These are phyloP conservation scores for Lophiotrema nucula DNA, from an alignment of 495 filamentous ascomycete species.

Conservation along the genomic window DNA sequence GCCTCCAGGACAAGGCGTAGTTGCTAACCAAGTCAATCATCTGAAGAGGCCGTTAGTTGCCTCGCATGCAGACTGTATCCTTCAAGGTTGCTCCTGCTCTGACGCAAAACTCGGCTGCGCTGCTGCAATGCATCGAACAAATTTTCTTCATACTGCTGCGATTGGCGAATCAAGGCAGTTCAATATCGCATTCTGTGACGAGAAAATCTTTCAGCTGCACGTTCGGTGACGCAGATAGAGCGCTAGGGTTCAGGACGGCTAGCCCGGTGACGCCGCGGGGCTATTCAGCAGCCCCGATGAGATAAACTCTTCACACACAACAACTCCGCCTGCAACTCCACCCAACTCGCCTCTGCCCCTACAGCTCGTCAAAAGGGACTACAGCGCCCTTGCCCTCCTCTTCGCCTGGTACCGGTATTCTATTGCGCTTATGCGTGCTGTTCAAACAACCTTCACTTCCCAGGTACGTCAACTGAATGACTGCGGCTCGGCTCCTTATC, in stretches of 20 bases:
- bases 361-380: conserved; percentile 8
- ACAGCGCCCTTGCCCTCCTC: neutral
- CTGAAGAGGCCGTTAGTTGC: too few species aligned
- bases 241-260: too few species aligned
- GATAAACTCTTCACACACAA: neutral
- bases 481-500: conserved; percentile 26
- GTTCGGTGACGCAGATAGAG: too few species aligned
- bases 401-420: neutral
- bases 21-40: too few species aligned
- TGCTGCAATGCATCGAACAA: too few species aligned
- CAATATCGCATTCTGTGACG: neutral
- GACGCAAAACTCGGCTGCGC: too few species aligned
- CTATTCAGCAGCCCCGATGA: too few species aligned
- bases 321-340: neutral
- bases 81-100: too few species aligned
- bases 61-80: too few species aligned
- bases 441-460: conserved; percentile 82
- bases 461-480: conserved; percentile 35
- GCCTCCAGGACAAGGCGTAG: too few species aligned
- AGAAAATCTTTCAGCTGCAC: neutral
- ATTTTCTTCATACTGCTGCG: too few species aligned
- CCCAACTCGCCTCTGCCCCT: neutral
- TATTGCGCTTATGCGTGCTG: conserved; percentile 86
- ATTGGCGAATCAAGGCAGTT: too few species aligned
- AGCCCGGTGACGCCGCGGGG: neutral